A percentile compares a stretch with the other conserved stretches of the same genome.
Conservation (phyloP, 164 flowering plant genomes). For the Pachysandra terminalis region DNA sequence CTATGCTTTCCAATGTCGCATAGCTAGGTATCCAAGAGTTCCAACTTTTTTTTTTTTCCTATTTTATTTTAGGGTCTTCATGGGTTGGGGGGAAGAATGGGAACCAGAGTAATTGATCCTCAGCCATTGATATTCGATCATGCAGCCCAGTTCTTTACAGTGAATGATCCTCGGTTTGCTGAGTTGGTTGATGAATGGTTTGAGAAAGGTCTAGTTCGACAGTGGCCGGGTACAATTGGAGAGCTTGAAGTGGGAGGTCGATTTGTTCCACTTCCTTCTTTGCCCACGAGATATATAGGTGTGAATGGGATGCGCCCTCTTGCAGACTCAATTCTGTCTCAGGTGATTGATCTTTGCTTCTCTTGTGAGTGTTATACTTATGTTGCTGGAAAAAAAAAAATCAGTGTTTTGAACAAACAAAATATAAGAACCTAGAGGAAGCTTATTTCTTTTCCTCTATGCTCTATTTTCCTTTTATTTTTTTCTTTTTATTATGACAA, state of each 20-base stretch:
- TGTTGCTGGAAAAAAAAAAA: neutral
- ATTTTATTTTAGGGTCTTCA: constrained; percentile 60
- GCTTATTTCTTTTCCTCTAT: too few relatives aligned
- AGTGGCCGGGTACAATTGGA: constrained; percentile 81
- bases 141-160: constrained; percentile 94
- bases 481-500: too few relatives aligned
- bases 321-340: constrained; percentile 75
- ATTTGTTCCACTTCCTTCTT: constrained; percentile 47
- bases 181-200: constrained; percentile 74
- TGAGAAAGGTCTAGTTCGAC: constrained; percentile 57
- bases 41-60: constrained; percentile 7
- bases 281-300: constrained; percentile 68
- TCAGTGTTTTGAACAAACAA: neutral
- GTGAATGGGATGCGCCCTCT: constrained; percentile 89
- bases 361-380: neutral
- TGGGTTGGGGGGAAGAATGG: constrained; percentile 98
- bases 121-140: constrained; percentile 74
- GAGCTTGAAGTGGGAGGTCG: constrained; percentile 76
- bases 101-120: constrained; percentile 77
- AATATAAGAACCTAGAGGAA: too few relatives aligned
- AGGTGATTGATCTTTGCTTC: constrained; percentile 34
- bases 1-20: too few relatives aligned
- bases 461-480: too few relatives aligned
- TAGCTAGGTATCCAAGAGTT: neutral
- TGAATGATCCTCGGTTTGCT: constrained; percentile 58